Base-by-base conservation (phyloP, 2,329 filamentous ascomycete genomes). In the Penicillium sumatraense region DNA sequence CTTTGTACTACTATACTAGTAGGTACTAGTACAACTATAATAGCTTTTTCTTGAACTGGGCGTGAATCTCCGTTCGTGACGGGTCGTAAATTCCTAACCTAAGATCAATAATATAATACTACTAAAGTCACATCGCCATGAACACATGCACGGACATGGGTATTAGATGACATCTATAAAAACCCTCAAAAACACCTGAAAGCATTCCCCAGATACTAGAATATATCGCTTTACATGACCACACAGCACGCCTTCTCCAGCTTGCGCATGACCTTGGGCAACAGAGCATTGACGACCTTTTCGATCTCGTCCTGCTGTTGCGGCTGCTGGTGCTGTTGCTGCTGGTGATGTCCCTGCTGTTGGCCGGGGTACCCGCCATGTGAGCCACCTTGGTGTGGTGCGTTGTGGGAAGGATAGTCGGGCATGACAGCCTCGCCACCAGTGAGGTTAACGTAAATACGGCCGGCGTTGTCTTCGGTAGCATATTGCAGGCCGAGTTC, bases 381-480 rank as follows among this genome's bases (percentile, higher is more conserved):
- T 8, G 33, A 36, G 33, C 33, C 33, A 1, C 29, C 29, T n/a
- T 36, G 75, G 53, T 81, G 78, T 35, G 81, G 79, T 38, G 80
- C 75, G 48, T 72, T 68, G 41, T 79, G 74, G 36, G 82, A 74
- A 20, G 56, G 61, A 42, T 61, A 57, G 1, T 61, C 47, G 11
- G 78, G 80, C 73, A 75, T 76, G 36, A 76, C 69, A 3, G 85
- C 86, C 46, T 85, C 80, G 11, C 87, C 89, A 52, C 92, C 91
- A 63, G 88, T 86, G 60, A 98, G 80, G 70, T 97, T 89, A 58
- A 98, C 86, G 70, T 91, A 96, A 38, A 99, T 93, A 14, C 92
- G 80, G 1, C 95, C 95, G 8, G 89, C 89, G 65, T 99, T 98
- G 46, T 89, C 88, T 78, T 98, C 95, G 1, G 91, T 96, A 53